Evolutionary conservation across 345 rosid species (phyloP), one percentile per base, ranked within the genome.

Genomic region (Brassica carinata): DNA sequence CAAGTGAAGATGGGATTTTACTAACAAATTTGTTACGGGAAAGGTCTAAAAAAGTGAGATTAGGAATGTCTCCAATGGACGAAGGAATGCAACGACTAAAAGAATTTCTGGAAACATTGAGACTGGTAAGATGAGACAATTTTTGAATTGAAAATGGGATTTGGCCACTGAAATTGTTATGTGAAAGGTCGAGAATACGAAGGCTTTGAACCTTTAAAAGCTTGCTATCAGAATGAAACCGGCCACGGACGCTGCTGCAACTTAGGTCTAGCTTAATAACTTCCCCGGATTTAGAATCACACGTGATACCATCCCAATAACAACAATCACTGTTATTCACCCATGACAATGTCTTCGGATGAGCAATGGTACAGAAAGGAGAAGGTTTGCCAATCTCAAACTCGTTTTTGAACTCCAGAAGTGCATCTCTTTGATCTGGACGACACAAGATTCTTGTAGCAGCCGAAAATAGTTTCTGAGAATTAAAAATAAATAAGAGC

Each of bases 181-280:
- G 0, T 43, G 36, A 26, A 69, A 43, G 72, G 59, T 26, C 59
- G 1, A 69, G 59, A 43, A 2, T 23, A 40, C 7, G 57, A 40
- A 69, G 26, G 23, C 17, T 69, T 26, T 48, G 61, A 45, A 75
- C 8, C 30, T 8, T 18, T 11, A 68, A 68, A 43, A 40, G 51
- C 2, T 4, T 67, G 31, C 90, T 88, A 3, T 8, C 19, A 7
- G 34, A 34, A 2, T 14, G 19, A 26, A 51, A 51, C 57, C 57
- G 57, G 57, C 57, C 57, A 51, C 57, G 57, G 57, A n/a, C 57
- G 57, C 57, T 14, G 57, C 57, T 51, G 57, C 57, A 51, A 51
- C 57, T 51, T 14, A 51, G 57, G 57, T 51, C n/a, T 51, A 51
- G 57, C 57, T 51, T 17, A 51, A 51, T 51, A 6, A 51, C 57